phyloP scores from a whole-genome alignment of 2,329 filamentous ascomycete genomes.

The Ceratocystis cacaofunesta region DNA sequence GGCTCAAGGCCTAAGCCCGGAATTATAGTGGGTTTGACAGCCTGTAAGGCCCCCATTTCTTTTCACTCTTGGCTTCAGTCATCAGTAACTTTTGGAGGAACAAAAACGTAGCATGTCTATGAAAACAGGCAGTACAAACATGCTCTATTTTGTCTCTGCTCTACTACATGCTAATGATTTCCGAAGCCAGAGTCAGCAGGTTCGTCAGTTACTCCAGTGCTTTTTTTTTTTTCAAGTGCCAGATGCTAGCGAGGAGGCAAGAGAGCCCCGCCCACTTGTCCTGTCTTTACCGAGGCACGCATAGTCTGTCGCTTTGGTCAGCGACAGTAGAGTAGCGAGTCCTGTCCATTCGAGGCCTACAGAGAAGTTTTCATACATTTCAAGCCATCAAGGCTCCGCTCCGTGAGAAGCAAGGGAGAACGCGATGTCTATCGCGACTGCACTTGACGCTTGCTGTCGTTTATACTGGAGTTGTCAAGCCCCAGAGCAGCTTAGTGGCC shows the following conservation, averaged over 20 bases:
- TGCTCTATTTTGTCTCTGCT: too few relatives aligned
- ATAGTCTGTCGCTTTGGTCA: too few relatives aligned
- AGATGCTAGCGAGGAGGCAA: too few relatives aligned
- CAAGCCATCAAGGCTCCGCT: not conserved
- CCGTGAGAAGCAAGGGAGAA: not conserved
- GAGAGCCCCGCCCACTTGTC: too few relatives aligned
- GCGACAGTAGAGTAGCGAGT: not conserved
- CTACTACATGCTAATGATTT: too few relatives aligned
- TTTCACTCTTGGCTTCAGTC: not conserved
- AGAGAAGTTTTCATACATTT: not conserved
- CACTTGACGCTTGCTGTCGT: not conserved
- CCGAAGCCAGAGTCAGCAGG: too few relatives aligned
- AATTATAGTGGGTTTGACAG: not conserved
- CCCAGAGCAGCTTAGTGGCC: slow-evolving; percentile 2
- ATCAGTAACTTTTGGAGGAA: not conserved
- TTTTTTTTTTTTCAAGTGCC: too few relatives aligned
- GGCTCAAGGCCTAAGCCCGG: not conserved
- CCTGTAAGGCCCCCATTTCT: not conserved
- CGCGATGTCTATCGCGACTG: not conserved
- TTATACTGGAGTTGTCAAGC: not conserved
- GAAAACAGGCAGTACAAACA: too few relatives aligned
- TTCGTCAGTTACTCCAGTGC: too few relatives aligned
- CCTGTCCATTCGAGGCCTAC: not conserved
- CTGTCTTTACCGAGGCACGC: too few relatives aligned
- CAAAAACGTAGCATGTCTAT: too few relatives aligned